Evolutionary conservation across 306 rosid genomes (phyloP).

Genomic region (Cucumis hystrix): DNA sequence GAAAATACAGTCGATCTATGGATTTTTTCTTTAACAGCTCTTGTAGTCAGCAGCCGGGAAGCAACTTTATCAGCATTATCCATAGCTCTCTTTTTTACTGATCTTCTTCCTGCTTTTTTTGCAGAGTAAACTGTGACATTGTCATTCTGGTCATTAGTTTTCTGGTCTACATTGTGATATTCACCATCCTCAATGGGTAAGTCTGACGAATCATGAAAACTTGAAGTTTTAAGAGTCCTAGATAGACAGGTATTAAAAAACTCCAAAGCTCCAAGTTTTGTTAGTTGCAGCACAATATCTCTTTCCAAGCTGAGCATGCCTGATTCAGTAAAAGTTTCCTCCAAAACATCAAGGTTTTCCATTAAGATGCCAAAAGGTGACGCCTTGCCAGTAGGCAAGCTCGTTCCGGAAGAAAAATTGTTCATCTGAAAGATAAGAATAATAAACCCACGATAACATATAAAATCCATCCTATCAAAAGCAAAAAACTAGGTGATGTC

Average conservation of each 20-base stretch:
- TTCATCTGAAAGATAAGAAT: constrained; percentile 22
- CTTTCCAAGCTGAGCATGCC: constrained; percentile 40
- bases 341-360: constrained; percentile 63
- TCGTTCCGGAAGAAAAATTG: constrained; percentile 3
- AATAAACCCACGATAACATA: constrained; percentile 11
- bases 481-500: not conserved
- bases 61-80: constrained; percentile 11
- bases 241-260: constrained; percentile 47
- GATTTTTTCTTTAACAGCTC: constrained; percentile 15
- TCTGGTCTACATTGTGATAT: constrained; percentile 16
- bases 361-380: constrained; percentile 46
- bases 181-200: constrained; percentile 11
- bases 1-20: constrained; percentile 17
- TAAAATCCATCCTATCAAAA: not conserved
- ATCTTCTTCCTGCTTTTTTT: constrained; percentile 36
- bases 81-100: constrained; percentile 25
- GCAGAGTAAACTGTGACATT: constrained; percentile 35
- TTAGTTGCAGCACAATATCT: constrained; percentile 45
- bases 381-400: constrained; percentile 23
- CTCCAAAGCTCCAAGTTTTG: constrained; percentile 65
- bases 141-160: constrained; percentile 10
- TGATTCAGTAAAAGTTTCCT: constrained; percentile 59
- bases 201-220: constrained; percentile 11
- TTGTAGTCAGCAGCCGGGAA: constrained; percentile 14
- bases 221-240: constrained; percentile 32